These are phyloP conservation scores for Umbelopsis ramanniana DNA, from an alignment of 192 early-diverging fungal genomes.

Conservation along the genomic window DNA sequence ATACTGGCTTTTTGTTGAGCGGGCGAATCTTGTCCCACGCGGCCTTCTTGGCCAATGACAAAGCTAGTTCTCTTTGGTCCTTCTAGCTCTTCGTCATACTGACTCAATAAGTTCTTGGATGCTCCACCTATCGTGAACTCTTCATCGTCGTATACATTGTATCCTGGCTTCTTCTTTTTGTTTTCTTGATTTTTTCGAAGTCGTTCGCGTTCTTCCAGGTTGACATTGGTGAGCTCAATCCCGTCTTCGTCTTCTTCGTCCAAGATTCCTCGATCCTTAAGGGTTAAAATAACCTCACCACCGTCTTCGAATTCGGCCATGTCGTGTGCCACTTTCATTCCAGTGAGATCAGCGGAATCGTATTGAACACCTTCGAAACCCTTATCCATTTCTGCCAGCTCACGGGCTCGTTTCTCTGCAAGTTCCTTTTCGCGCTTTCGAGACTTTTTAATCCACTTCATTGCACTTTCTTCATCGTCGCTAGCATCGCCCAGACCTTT, in stretches of 20 bases:
- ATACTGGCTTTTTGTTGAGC: slow-evolving; percentile 37
- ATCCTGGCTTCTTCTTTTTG: slow-evolving; percentile 68
- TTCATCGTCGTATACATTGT: slow-evolving; percentile 78
- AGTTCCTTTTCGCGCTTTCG: slow-evolving; percentile 56
- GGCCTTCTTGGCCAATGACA: slow-evolving; percentile 56
- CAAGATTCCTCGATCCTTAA: slow-evolving; percentile 82
- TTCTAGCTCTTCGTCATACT: slow-evolving; percentile 80
- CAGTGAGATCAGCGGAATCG: slow-evolving; percentile 60
- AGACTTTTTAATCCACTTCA: slow-evolving; percentile 70
- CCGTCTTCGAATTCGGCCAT: slow-evolving; percentile 68
- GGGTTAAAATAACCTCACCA: slow-evolving; percentile 80
- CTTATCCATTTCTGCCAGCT: slow-evolving; percentile 45
- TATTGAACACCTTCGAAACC: slow-evolving; percentile 41
- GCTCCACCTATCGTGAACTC: slow-evolving; percentile 57
- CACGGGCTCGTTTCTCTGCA: slow-evolving; percentile 46
- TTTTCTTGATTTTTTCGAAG: slow-evolving; percentile 75
- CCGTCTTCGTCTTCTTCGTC: slow-evolving; percentile 61
- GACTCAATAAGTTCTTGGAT: slow-evolving; percentile 62
- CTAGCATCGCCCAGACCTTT: slow-evolving; percentile 65
- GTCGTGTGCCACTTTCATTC: slow-evolving; percentile 76
- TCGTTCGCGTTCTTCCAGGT: slow-evolving; percentile 69
- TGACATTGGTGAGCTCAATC: slow-evolving; percentile 75
- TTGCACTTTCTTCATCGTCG: slow-evolving; percentile 61
- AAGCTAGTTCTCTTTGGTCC: slow-evolving; percentile 51
- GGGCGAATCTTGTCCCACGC: slow-evolving; percentile 37